Conservation (phyloP, 176 grass and related monocot genomes). For the Chrysopogon serrulatus region DNA sequence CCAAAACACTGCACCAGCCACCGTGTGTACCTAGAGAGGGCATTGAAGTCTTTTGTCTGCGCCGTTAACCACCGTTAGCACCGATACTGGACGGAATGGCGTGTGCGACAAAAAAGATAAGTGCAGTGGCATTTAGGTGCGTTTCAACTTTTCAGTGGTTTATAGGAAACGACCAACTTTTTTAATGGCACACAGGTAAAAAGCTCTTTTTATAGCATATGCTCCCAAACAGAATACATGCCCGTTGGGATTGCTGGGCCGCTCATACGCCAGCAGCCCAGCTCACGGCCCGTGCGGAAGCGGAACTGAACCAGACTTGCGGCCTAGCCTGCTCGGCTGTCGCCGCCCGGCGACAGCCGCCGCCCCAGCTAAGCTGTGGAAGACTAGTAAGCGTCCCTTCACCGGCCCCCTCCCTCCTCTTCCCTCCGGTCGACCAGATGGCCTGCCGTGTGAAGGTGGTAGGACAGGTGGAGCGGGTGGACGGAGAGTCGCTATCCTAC, state of each 20-base stretch:
- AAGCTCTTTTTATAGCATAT: too few species aligned
- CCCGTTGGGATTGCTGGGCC: not conserved
- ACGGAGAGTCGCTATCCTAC: slow-evolving; percentile 52
- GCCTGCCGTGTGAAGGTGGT: slow-evolving; percentile 43
- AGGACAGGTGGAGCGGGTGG: slow-evolving; percentile 74
- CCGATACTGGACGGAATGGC: too few species aligned
- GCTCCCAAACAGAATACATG: not conserved
- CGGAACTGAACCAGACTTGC: not conserved
- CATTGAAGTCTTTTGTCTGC: too few species aligned
- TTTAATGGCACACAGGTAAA: too few species aligned
- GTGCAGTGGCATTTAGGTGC: too few species aligned
- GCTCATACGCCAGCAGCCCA: not conserved
- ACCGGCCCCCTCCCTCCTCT: not conserved
- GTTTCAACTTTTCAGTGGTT: too few species aligned
- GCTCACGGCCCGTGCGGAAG: not conserved
- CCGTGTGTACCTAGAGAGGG: too few species aligned
- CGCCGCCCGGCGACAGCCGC: not conserved
- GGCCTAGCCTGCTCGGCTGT: not conserved
- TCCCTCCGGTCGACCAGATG: not conserved
- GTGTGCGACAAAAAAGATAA: too few species aligned
- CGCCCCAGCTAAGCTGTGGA: not conserved
- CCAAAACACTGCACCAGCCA: too few species aligned
- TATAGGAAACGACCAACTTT: too few species aligned
- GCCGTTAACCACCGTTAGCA: too few species aligned
- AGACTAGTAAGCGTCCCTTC: not conserved